Conservation (phyloP, 2,329 filamentous ascomycete genomes). For the Orbilia javanica region DNA sequence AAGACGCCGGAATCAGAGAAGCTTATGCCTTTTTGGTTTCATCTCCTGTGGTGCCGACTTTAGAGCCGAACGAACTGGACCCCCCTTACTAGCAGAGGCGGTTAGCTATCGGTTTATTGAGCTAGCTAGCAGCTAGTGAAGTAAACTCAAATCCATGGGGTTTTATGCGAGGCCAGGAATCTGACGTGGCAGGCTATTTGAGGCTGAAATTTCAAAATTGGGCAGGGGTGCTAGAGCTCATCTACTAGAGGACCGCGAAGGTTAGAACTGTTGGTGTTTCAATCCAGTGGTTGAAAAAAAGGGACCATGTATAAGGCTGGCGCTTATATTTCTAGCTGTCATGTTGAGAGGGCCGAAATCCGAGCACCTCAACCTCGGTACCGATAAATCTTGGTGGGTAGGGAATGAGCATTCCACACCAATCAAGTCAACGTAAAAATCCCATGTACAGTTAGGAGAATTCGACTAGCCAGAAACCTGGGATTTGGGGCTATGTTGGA, state of each 20-base stretch:
- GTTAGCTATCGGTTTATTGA: no score
- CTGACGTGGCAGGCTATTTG: background rate
- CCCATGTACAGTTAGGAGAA: background rate
- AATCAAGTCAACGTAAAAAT: background rate
- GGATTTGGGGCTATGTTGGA: background rate
- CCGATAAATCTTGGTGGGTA: background rate
- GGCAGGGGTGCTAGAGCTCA: background rate
- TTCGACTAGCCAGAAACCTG: background rate
- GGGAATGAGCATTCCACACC: background rate
- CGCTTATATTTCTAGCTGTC: background rate
- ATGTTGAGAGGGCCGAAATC: background rate
- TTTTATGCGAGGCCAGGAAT: background rate
- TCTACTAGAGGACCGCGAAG: background rate
- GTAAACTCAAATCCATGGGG: background rate
- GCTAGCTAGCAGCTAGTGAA: background rate
- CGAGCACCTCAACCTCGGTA: background rate
- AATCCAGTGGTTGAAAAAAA: constrained; percentile 4
- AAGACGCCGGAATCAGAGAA: background rate
- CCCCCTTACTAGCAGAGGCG: background rate
- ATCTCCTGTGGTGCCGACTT: background rate
- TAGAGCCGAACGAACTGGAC: background rate
- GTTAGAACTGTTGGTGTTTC: background rate
- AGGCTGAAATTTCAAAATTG: background rate
- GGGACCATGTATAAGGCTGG: constrained; percentile 10
- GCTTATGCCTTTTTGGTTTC: background rate